Base-by-base conservation (phyloP, 495 filamentous ascomycete genomes). In the Jackrogersella multiformis region DNA sequence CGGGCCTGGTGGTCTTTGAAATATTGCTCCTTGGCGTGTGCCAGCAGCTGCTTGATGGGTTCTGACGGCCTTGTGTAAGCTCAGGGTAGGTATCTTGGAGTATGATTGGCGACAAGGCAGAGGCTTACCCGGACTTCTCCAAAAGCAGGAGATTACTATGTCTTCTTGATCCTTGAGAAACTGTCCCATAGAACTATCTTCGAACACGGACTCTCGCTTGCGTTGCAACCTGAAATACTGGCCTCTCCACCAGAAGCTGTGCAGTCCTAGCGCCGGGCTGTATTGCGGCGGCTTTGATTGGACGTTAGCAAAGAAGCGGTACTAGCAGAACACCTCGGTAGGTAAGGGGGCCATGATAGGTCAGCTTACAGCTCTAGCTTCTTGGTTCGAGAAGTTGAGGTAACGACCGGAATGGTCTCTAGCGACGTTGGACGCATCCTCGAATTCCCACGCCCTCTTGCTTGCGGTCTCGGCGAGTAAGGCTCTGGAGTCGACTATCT, bases 21-120 rank as follows among this genome's bases (percentile, higher is more conserved):
- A 64, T 83, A 86, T 62, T 80, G 70, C 66, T 81, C 74, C 70
- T 84, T 87, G 48, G 85, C 81, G 59, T 86, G 76, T 46, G 82
- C 78, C 18, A 91, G 78, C 1, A 90, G 78, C 13, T 80, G 70
- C 74, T 89, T 90, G 75, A 90, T 87, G 5, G 89, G 88, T 12
- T 86, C 77, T 46, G 80, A 23, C 1, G 20, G 42, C 34, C 2
- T 28, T 38, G 36, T 35, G 61, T 44, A 4, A 48, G 44, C 38
- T 28, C 18, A 18, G 13, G 41, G 18, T n/a, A 6, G n/a, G n/a
- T n/a, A n/a, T n/a, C 16, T 8, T n/a, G 2, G 49, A 24, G 1
- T 42, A n/a, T 6, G 38, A 18, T 18, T 21, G 21, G 9, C 4
- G 20, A 54, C 4, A 13, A 13, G 46, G 5, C 18, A 44, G n/a